Percentiles rank a stretch among this genome's conserved stretches.
These are phyloP conservation scores for Nymphaea thermarum DNA, from an alignment of 164 flowering plant species.

Conservation along the genomic window DNA sequence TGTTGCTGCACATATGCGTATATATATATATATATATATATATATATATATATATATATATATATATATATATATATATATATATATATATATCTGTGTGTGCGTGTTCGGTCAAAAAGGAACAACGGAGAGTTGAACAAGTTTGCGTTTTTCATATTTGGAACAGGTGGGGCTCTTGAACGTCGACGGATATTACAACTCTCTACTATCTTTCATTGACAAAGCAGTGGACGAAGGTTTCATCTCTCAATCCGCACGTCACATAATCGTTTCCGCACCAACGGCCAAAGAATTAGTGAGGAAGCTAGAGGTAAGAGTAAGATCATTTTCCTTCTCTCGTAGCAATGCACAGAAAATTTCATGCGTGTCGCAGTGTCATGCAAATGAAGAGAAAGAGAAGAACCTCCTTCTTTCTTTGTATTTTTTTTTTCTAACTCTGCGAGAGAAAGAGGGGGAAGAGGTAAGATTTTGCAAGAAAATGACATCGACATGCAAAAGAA, in stretches of 20 bases:
- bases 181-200: conserved; percentile 10
- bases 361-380: no score
- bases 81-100: no score
- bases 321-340: background rate
- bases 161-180: conserved; percentile 7
- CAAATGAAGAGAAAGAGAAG: no score
- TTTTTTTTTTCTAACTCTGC: background rate
- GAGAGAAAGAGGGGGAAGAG: background rate
- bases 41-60: no score
- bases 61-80: no score
- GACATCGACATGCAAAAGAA: no score
- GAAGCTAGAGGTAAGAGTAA: conserved; percentile 3
- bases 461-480: no score
- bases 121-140: no score
- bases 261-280: conserved; percentile 4
- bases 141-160: background rate
- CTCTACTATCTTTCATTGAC: conserved; percentile 7
- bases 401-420: background rate
- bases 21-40: no score
- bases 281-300: conserved; percentile 5
- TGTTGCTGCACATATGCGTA: no score
- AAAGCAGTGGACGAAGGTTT: conserved; percentile 4
- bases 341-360: background rate
- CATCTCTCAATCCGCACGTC: conserved; percentile 1
- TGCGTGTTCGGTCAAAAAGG: no score